Base-by-base conservation (phyloP, 2,329 filamentous ascomycete genomes). In the Arthroderma sp. region DNA sequence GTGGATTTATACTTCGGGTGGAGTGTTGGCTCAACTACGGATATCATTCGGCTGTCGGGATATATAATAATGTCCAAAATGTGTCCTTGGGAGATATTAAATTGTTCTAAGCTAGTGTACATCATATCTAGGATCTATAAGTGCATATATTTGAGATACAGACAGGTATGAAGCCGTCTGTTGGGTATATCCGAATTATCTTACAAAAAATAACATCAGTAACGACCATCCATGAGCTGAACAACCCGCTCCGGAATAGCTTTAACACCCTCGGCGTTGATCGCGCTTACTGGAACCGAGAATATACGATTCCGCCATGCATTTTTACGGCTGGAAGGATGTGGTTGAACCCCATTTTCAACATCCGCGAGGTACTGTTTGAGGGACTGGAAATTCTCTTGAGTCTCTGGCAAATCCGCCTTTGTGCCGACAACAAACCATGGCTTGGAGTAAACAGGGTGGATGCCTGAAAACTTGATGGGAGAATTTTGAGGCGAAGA, bases 351-450 rank as follows among this genome's bases (percentile, higher is more conserved):
- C 1, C 82, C 81, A 1, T 67, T 68, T 42, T 75, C 75, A 27
- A 96, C 73, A 3, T 67, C 68, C 4, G 74, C 70, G 3, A 98
- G 65, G 62, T 95, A 94, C 6, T 66, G 65, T 52, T 79, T 78
- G 53, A 98, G 67, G 42, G 68, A 64, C 32, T 63, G 65, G 60
- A 86, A 98, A 58, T 91, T 93, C 27, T 78, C 74, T 60, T 87
- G 76, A 1, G 91, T 94, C 3, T 74, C 75, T 3, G 80, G 77
- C 44, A 94, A 61, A 60, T 96, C 89, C 1, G 86, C 88, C 65
- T 96, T 96, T 15, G 88, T 95, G 1, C 86, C 89, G 37, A 95
- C 80, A 4, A 95, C 88, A 56, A 94, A 91, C 91, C 91, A 98
- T 1, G 91, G 88, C 67, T 98, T 98, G 31, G 77, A 77, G n/a